Base-by-base conservation (phyloP, 164 flowering plant species). In the Platanus orientalis region DNA sequence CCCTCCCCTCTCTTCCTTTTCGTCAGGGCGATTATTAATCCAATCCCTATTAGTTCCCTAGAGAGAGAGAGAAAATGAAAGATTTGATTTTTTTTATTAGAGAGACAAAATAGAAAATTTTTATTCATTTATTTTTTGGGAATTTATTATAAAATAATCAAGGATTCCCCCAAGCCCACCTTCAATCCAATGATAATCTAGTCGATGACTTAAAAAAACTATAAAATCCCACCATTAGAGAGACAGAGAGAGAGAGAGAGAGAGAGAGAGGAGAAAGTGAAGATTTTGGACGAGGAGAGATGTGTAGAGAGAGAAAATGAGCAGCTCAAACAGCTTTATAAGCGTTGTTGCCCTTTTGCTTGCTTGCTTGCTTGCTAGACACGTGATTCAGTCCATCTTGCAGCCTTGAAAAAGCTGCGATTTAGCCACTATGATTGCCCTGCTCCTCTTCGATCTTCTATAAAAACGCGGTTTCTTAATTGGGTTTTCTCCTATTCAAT, bases 361-460 rank as follows among this genome's bases (percentile, higher is more conserved):
- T 12, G 19, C 20, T 19, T 16, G 4, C 39, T 58, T 56, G 66
- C 80, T 76, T 75, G 58, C 42, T 64, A 29, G 64, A 55, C 76
- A 79, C 79, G 79, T 74, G 74, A 80, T 63, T 42, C 67, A 60
- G 61, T 55, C 45, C 36, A 54, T 52, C 48, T 64, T 29, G 14
- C 24, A 26, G 50, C 57, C 74, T 62, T 50, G 74, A 62, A 55
- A 72, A 67, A 44, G 64, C 75, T 76, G 81, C 74, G 50, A 63
- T 66, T 71, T 44, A 65, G 57, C 29, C 3, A 36, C 53, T 27
- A 60, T 60, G 51, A 29, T 49, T 56, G 53, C 57, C 62, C 36
- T 23, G 3, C 27, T 24, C 48, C 10, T 21, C 36, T 9, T 55
- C 39, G 28, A 11, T 30, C 44, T 32, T 50, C 58, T 63, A 54